phyloP scores from a whole-genome alignment of 1,284 basidiomycete species.

The Cutaneotrichosporon cavernicola region DNA sequence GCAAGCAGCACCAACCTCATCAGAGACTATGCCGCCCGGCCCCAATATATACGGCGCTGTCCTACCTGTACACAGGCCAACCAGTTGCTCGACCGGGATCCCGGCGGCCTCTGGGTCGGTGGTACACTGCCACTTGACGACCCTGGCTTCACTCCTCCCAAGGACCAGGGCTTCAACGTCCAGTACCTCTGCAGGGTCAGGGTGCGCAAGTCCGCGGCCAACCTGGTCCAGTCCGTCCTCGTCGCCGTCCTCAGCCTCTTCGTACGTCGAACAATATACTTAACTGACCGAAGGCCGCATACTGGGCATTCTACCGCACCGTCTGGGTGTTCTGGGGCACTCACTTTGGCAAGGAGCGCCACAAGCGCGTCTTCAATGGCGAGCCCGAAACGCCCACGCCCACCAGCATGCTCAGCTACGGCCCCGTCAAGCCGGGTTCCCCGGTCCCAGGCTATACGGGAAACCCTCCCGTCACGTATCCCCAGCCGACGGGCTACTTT shows the following conservation, averaged over 20 bases:
- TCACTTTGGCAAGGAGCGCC: not conserved
- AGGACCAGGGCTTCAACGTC: not conserved
- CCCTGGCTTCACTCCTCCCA: not conserved
- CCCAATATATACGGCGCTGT: not conserved
- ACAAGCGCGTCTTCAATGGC: not conserved
- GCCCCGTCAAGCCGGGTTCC: not conserved
- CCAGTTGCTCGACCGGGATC: not conserved
- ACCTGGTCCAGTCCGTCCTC: not conserved
- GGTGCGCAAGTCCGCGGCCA: not conserved
- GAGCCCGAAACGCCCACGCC: not conserved
- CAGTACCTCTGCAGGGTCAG: conserved; percentile 2
- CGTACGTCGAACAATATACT: not conserved
- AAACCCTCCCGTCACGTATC: not conserved
- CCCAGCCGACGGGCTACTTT: not conserved
- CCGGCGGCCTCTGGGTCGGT: not conserved
- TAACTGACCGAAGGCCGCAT: not conserved
- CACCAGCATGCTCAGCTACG: not conserved
- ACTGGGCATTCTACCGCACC: not conserved
- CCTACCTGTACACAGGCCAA: not conserved
- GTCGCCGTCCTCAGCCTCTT: not conserved
- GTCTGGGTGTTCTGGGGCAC: not conserved
- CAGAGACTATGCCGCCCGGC: not conserved
- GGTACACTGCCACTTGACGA: not conserved
- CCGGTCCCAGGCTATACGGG: not conserved
- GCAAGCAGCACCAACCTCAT: not conserved